Conservation (phyloP, 1,284 basidiomycete genomes). For the Ustilago trichophora region DNA sequence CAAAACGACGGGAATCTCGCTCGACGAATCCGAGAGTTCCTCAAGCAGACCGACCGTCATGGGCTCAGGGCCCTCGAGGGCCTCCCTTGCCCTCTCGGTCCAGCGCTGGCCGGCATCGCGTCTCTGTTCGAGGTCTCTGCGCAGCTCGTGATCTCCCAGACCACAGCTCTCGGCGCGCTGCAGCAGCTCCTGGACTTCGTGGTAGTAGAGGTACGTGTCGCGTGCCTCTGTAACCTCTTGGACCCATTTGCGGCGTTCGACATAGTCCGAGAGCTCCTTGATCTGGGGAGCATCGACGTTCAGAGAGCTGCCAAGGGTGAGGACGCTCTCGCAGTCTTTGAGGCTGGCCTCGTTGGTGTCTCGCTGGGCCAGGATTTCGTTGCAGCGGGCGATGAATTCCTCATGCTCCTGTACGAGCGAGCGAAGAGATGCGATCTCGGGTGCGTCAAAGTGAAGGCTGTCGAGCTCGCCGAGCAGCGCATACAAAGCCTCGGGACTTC, state of each 20-base stretch:
- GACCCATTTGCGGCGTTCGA: slow-evolving; percentile 75
- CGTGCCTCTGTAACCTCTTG: slow-evolving; percentile 70
- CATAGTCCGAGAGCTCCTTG: slow-evolving; percentile 77
- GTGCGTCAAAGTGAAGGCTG: slow-evolving; percentile 79
- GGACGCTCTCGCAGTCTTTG: slow-evolving; percentile 75
- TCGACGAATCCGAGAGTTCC: slow-evolving; percentile 37
- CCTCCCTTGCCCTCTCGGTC: slow-evolving; percentile 23
- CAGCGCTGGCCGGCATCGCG: slow-evolving; percentile 47
- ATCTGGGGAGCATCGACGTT: slow-evolving; percentile 82
- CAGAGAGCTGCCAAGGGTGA: slow-evolving; percentile 76
- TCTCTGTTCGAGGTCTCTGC: slow-evolving; percentile 36
- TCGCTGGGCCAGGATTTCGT: slow-evolving; percentile 52
- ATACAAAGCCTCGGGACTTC: slow-evolving; percentile 45
- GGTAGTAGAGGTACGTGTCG: slow-evolving; percentile 47
- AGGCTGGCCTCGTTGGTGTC: slow-evolving; percentile 61
- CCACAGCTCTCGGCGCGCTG: slow-evolving; percentile 76
- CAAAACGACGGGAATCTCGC: slow-evolving; percentile 41
- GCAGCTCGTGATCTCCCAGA: slow-evolving; percentile 68
- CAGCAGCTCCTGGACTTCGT: slow-evolving; percentile 73
- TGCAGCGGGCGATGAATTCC: slow-evolving; percentile 72
- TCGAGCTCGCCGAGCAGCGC: slow-evolving; percentile 77
- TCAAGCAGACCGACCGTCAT: slow-evolving; percentile 29
- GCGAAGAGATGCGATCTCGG: slow-evolving; percentile 75
- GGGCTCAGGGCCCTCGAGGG: slow-evolving; percentile 10
- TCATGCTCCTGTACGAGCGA: slow-evolving; percentile 75